These are phyloP conservation scores for Seiridium unicorne DNA, from an alignment of 2,329 filamentous ascomycete species.

Conservation along the genomic window DNA sequence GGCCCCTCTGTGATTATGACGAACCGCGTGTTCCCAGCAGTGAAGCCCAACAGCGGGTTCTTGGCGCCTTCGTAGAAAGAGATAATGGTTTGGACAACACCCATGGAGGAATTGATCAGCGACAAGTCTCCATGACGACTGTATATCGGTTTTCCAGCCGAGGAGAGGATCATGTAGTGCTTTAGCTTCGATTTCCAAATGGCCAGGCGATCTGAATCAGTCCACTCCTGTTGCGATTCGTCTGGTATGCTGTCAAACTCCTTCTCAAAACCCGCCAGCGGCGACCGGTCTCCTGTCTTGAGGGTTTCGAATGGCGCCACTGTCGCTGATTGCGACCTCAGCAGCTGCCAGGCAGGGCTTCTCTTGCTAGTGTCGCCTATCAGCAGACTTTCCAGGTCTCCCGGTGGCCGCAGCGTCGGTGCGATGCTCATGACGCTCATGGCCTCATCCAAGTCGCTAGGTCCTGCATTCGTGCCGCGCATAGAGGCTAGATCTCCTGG, in stretches of 20 bases:
- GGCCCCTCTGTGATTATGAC: constrained; percentile 83
- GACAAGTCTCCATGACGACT: constrained; percentile 90
- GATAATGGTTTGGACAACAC: constrained; percentile 94
- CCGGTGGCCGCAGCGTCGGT: constrained; percentile 59
- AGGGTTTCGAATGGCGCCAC: constrained; percentile 60
- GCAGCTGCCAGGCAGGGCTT: constrained; percentile 66
- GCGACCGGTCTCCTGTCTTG: constrained; percentile 38
- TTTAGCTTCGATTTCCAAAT: constrained; percentile 92
- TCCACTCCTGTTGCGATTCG: constrained; percentile 36
- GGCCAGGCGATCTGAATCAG: constrained; percentile 59
- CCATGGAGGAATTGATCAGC: constrained; percentile 90
- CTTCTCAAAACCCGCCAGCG: constrained; percentile 65
- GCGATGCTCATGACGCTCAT: constrained; percentile 67
- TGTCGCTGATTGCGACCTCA: constrained; percentile 60
- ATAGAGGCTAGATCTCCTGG: constrained; percentile 15
- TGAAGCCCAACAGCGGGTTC: constrained; percentile 79
- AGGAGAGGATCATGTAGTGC: constrained; percentile 94
- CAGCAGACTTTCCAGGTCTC: constrained; percentile 80
- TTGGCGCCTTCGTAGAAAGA: constrained; percentile 87
- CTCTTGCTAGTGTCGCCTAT: constrained; percentile 66
- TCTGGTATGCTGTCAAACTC: constrained; percentile 79
- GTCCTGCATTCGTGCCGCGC: constrained; percentile 23
- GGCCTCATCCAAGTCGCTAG: constrained; percentile 57
- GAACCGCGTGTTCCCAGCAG: constrained; percentile 82
- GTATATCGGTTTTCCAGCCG: constrained; percentile 95